Percentiles rank a stretch among this genome's conserved stretches.
Evolutionary conservation across 768 basidiomycete species (phyloP).

Genomic region (Agrocybe pediades): DNA sequence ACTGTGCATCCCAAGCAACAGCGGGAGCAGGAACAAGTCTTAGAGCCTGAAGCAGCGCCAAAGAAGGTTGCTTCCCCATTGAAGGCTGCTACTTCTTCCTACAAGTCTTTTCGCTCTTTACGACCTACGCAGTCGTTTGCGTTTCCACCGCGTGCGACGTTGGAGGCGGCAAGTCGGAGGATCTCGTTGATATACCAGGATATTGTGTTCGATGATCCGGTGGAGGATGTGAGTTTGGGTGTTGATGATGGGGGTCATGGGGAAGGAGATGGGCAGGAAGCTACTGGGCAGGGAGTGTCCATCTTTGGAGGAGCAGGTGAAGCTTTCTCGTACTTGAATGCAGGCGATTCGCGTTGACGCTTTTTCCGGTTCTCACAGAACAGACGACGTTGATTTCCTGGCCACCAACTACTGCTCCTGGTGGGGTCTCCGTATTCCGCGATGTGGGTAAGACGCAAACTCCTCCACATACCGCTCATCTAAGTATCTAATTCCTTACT

Average conservation of each 20-base stretch:
- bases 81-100: slow-evolving; percentile 6
- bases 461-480: not conserved
- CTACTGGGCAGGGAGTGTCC: not conserved
- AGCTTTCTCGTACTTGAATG: not conserved
- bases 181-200: slow-evolving; percentile 74
- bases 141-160: slow-evolving; percentile 50
- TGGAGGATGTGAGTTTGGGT: slow-evolving; percentile 15
- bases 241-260: slow-evolving; percentile 2
- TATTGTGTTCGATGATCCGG: slow-evolving; percentile 57
- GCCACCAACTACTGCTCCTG: not conserved
- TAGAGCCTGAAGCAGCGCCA: not conserved
- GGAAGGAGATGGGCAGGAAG: slow-evolving; percentile 10
- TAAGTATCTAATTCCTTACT: not conserved
- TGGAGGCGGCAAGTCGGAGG: slow-evolving; percentile 68
- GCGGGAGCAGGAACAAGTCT: too few relatives aligned
- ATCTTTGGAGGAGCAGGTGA: slow-evolving; percentile 10
- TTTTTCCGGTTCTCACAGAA: not conserved
- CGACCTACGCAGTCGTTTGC: slow-evolving; percentile 24
- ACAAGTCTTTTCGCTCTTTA: slow-evolving; percentile 1
- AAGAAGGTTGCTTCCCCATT: not conserved
- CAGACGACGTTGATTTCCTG: not conserved
- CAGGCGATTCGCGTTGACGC: not conserved
- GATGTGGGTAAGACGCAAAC: slow-evolving; percentile 7
- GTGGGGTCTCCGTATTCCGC: slow-evolving; percentile 12
- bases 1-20: slow-evolving; percentile 33